Evolutionary conservation across 225 moss, liverwort and hornwort species (phyloP).

Genomic region (Asterella californica): DNA sequence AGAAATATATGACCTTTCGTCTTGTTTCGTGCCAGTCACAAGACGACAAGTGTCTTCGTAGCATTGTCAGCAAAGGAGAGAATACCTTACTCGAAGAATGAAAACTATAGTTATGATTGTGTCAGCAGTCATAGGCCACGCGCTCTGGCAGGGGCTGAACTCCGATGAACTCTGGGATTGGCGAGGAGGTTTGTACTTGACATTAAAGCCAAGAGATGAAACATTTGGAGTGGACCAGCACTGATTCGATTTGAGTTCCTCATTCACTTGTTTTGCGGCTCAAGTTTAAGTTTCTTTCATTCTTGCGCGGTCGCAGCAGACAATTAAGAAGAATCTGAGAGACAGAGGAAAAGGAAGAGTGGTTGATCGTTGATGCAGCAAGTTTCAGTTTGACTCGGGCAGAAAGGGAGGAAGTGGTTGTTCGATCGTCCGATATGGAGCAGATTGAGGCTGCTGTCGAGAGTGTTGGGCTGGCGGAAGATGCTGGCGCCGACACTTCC

Average conservation of each 20-base stretch:
- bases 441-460: slow-evolving; percentile 26
- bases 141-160: neutral
- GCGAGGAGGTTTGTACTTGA: neutral
- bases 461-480: slow-evolving; percentile 30
- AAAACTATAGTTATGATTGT: neutral
- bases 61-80: neutral
- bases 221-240: neutral
- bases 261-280: neutral
- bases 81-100: neutral
- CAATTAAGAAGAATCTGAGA: neutral
- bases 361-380: neutral
- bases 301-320: neutral
- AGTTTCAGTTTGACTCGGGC: neutral
- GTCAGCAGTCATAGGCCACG: neutral
- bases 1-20: neutral
- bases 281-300: neutral
- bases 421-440: neutral
- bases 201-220: slow-evolving; percentile 2
- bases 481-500: slow-evolving; percentile 17
- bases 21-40: neutral
- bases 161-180: neutral
- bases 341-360: neutral
- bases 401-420: neutral
- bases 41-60: neutral
- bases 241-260: neutral